Base-by-base conservation (phyloP, 1,139 yeast genomes). In the Yamadazyma buinensis region DNA sequence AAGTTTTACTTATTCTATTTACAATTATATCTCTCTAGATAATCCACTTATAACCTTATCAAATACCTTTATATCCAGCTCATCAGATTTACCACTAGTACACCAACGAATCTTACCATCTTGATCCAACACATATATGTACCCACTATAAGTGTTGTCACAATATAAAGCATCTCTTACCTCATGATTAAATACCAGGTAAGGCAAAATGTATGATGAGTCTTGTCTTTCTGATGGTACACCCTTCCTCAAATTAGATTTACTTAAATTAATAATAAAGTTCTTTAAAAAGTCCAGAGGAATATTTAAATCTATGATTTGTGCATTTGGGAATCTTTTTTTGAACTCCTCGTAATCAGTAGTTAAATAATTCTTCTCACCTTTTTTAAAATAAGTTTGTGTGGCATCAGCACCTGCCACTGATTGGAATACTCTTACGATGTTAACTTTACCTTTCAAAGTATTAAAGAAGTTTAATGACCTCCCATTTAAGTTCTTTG, bases 41-140 rank as follows among this genome's bases (percentile, higher is more conserved):
- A 75, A 53, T 1, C 82, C 83, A 28, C 64, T 61, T 1, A 84
- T 79, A 34, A 83, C 74, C 47, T 75, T 80, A 86, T 88, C 81
- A 46, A 85, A 57, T 22, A 75, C 61, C n/a, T 64, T 60, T 32
- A 66, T 60, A 46, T 90, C 97, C 24, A 72, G 70, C 9, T 73
- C 77, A 13, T 69, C 67, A 3, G 95, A 83, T 33, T 72, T 74
- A 1, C 98, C 98, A 51, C 95, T 78, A 1, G 90, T 86, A 12
- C 90, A 92, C 97, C 97, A 92, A 49, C 98, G 69, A 32, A 92
- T 80, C 48, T 74, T 80, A 35, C 85, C 83, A 12, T 77, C 65
- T 13, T 67, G 66, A 51, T 92, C 98, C 24, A 92, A 70, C 13
- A 92, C 64, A 48, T 87, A 84, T 8, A 87, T 66, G 54, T 86